Percentiles rank a stretch among this genome's conserved stretches.
Conservation (phyloP, 2,329 filamentous ascomycete genomes). For the Zarea fungicola region DNA sequence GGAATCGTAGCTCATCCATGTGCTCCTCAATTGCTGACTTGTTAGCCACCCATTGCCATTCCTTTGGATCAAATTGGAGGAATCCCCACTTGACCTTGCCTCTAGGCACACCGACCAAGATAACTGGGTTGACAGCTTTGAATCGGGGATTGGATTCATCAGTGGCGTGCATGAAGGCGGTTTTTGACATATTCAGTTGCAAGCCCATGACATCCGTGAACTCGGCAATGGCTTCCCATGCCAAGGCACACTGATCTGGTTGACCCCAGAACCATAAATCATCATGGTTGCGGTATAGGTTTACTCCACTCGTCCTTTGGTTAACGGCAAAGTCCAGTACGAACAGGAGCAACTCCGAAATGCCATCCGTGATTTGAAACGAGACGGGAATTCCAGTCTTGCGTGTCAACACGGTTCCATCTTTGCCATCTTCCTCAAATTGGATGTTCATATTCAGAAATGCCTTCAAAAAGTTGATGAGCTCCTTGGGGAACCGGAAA, state of each 20-base stretch:
- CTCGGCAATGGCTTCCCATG: conserved; percentile 47
- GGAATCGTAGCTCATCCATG: conserved; percentile 49
- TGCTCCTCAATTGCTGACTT: conserved; percentile 42
- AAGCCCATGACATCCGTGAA: conserved; percentile 50
- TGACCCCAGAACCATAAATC: conserved; percentile 61
- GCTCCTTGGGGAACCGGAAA: conserved; percentile 43
- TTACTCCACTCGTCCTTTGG: conserved; percentile 42
- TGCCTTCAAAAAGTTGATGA: conserved; percentile 1
- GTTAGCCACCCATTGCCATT: conserved; percentile 9
- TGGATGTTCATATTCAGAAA: conserved; percentile 35
- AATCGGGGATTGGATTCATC: conserved; percentile 14
- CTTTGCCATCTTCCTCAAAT: conserved; percentile 8
- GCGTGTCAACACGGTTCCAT: conserved; percentile 24
- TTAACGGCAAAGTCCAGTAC: conserved; percentile 59
- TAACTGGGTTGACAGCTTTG: neutral
- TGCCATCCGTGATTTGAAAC: conserved; percentile 48
- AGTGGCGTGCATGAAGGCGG: conserved; percentile 40
- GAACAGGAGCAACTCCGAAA: conserved; percentile 55
- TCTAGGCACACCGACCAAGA: conserved; percentile 34
- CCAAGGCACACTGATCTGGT: conserved; percentile 40
- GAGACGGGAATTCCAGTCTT: conserved; percentile 51
- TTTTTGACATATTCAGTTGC: conserved; percentile 52
- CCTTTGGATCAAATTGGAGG: conserved; percentile 41
- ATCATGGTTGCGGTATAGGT: conserved; percentile 56
- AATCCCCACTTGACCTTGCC: conserved; percentile 57